A percentile compares a stretch with the other conserved stretches of the same genome.
These are phyloP conservation scores for Moesziomyces antarcticus DNA, from an alignment of 1,284 basidiomycete species.

Conservation along the genomic window DNA sequence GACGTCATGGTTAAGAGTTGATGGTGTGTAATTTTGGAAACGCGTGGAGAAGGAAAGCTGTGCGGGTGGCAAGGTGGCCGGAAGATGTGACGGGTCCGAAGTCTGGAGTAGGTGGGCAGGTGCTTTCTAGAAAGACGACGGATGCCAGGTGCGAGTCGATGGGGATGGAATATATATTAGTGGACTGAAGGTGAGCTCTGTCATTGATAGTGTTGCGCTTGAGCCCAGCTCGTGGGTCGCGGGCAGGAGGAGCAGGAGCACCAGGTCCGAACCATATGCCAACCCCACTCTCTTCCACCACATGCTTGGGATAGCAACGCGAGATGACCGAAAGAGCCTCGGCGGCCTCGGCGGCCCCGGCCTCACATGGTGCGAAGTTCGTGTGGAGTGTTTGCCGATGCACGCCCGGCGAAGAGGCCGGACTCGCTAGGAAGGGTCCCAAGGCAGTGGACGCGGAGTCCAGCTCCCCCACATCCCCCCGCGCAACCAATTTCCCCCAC, in stretches of 20 bases:
- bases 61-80: background rate
- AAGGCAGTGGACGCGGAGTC: background rate
- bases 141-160: too few relatives aligned
- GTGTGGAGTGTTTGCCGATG: conserved; percentile 7
- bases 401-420: conserved; percentile 1
- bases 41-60: background rate
- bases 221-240: background rate
- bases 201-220: background rate
- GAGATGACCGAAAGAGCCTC: conserved; percentile 3
- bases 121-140: conserved; percentile 1
- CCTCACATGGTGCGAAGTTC: background rate
- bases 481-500: conserved; percentile 21
- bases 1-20: conserved; percentile 4
- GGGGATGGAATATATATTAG: too few relatives aligned
- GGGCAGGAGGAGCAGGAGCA: too few relatives aligned
- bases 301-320: too few relatives aligned
- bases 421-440: background rate
- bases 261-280: too few relatives aligned
- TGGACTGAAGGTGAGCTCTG: too few relatives aligned
- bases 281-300: too few relatives aligned
- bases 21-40: background rate
- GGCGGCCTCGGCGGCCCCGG: too few relatives aligned
- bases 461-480: conserved; percentile 3
- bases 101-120: too few relatives aligned
- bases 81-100: background rate